Conservation (phyloP, 805 yeast species). For the Kodamaea neixiangensis region DNA sequence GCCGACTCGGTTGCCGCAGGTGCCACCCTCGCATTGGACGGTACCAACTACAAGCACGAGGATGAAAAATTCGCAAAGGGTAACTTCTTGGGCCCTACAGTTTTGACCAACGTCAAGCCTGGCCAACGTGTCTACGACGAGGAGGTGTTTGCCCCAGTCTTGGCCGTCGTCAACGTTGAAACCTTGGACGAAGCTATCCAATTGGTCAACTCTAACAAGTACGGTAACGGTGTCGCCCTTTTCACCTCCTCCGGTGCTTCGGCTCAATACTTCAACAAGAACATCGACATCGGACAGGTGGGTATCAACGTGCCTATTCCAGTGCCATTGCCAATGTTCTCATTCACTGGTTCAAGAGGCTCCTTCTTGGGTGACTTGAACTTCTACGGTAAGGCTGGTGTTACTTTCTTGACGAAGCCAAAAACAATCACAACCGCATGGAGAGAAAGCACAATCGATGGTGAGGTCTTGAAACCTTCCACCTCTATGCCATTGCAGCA, state of each 20-base stretch:
- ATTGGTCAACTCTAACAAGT: slow-evolving; percentile 55
- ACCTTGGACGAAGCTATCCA: slow-evolving; percentile 69
- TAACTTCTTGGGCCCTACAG: slow-evolving; percentile 73
- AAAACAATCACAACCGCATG: slow-evolving; percentile 73
- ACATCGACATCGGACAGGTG: slow-evolving; percentile 73
- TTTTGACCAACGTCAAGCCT: slow-evolving; percentile 59
- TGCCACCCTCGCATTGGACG: slow-evolving; percentile 63
- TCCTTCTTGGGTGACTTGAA: slow-evolving; percentile 78
- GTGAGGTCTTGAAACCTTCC: slow-evolving; percentile 50
- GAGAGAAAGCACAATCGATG: slow-evolving; percentile 54
- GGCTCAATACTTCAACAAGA: slow-evolving; percentile 69
- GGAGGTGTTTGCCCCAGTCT: slow-evolving; percentile 78
- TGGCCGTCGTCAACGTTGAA: slow-evolving; percentile 60
- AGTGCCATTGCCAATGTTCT: slow-evolving; percentile 79
- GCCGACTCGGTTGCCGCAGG: slow-evolving; percentile 59
- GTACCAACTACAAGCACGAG: slow-evolving; percentile 49
- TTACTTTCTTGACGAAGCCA: slow-evolving; percentile 70
- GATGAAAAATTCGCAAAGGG: slow-evolving; percentile 49
- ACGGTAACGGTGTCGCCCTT: slow-evolving; percentile 73
- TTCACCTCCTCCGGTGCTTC: slow-evolving; percentile 70
- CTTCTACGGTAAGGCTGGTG: slow-evolving; percentile 77
- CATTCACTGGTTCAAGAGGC: slow-evolving; percentile 75
- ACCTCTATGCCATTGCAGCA: slow-evolving; percentile 71
- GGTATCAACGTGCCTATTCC: slow-evolving; percentile 81
- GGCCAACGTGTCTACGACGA: slow-evolving; percentile 74